Evolutionary conservation across 2,329 filamentous ascomycete genomes (phyloP), one percentile per base, ranked within the genome.

Genomic region (Alternaria sp.): DNA sequence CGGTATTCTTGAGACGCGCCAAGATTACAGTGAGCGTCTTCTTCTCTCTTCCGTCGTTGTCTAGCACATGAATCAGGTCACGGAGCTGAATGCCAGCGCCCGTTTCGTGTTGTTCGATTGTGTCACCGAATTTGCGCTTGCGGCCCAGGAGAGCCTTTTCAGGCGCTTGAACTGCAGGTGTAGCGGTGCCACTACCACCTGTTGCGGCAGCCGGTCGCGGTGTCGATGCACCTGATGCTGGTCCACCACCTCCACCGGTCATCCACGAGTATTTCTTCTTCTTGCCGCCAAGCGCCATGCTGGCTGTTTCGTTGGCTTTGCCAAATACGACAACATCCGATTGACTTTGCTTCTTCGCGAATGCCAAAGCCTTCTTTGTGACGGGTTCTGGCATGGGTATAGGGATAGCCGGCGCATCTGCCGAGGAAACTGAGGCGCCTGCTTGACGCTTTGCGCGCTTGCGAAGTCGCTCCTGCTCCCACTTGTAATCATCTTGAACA

Each of bases 311-410:
- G 73, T 97, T 97, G 26, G 94, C 92, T 62, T 89, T 90, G 23
- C 88, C 87, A 65, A 94, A 92, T 65, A 89, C 90, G 58, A 89
- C 89, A 17, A 90, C 90, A 71, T 96, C 92, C 0, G 88, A 90
- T 23, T 89, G 85, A 68, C 90, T 91, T 3, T 83, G 82, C 59
- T 92, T 89, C n/a, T 88, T 86, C 66, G 90, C 84, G 63, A 88
- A 90, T 77, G 89, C 92, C 73, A 90, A 84, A 75, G 97, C 93
- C 80, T 97, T 97, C 83, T 97, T 97, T 4, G 90, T 90, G 51
- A 91, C 84, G 3, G 87, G 84, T 50, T 73, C 72, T 3, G 73
- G 73, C 14, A 71, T 51, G 34, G 72, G 65, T 7, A 74, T 58
- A n/a, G 71, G 67, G 1, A 66, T 51, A 14, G 57, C 52, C 2